phyloP scores from a whole-genome alignment of 2,329 filamentous ascomycete genomes.

The Arthrobotrys sinensis region DNA sequence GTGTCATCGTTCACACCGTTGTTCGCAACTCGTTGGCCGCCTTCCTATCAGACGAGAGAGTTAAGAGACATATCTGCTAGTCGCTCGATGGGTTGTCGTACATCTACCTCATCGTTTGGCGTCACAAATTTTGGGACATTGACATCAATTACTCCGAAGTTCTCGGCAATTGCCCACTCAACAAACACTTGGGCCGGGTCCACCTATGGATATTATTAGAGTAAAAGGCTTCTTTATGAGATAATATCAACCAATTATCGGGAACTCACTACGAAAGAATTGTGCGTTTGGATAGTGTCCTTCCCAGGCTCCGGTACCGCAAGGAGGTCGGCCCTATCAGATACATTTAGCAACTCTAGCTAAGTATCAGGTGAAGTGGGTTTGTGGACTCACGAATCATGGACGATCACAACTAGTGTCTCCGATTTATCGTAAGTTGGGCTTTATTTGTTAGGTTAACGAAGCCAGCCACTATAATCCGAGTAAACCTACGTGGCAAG shows the following conservation, averaged over 20 bases:
- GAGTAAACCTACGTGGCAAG: slow-evolving; percentile 76
- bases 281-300: slow-evolving; percentile 81
- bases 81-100: slow-evolving; percentile 69
- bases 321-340: slow-evolving; percentile 41
- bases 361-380: not conserved
- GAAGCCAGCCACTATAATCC: not conserved
- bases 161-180: slow-evolving; percentile 82
- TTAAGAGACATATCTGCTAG: slow-evolving; percentile 26
- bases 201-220: slow-evolving; percentile 73
- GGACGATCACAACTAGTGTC: slow-evolving; percentile 86
- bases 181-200: slow-evolving; percentile 86
- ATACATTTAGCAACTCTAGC: not conserved
- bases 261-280: slow-evolving; percentile 84
- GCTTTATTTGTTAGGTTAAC: slow-evolving; percentile 66
- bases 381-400: slow-evolving; percentile 80
- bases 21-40: slow-evolving; percentile 66
- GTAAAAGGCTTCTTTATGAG: slow-evolving; percentile 64
- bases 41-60: slow-evolving; percentile 66
- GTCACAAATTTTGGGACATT: slow-evolving; percentile 87
- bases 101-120: slow-evolving; percentile 71
- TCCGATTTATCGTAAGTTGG: slow-evolving; percentile 77
- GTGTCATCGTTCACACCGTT: slow-evolving; percentile 29
- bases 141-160: slow-evolving; percentile 89
- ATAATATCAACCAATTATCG: slow-evolving; percentile 37
- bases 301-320: slow-evolving; percentile 71